Base-by-base conservation (phyloP, 768 basidiomycete species). In the Kwoniella pini region DNA sequence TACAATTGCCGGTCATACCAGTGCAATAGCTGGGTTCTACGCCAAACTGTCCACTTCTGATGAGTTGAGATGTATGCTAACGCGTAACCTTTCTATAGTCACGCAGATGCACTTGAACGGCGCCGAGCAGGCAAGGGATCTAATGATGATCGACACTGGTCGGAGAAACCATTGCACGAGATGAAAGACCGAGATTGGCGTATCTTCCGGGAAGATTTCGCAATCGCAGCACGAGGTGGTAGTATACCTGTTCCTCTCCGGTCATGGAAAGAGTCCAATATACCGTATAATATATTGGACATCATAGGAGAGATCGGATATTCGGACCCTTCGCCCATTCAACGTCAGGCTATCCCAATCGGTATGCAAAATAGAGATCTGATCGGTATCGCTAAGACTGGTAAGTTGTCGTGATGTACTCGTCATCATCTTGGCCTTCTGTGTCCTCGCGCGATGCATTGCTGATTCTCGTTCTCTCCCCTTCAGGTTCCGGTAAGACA, bases 151-250 rank as follows among this genome's bases (percentile, higher is more conserved):
- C 83, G 94, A 60, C 96, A 99, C 81, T 99, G 96, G 96, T 88
- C 91, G 0, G 94, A 98, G 15, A 99, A 99, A 78, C 85, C 87
- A 1, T 81, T 98, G 40, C 77, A 83, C 2, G 93, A 97, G 80
- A 97, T 99, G 88, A 91, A 89, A 75, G 96, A 98, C 72, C 83
- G 96, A 48, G 96, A 99, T 77, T 99, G 96, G 96, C 86, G 96
- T 70, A 99, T 99, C 76, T 98, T 99, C 82, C 82, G 94, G 63
- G 96, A 98, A 79, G 96, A 99, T 79, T 99, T 95, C 81, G 94
- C 88, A 72, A 99, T 99, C 60, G 86, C 91, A 59, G 88, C 94
- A 0, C 81, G 94, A 79, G 95, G 94, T 88, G 96, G 96, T 48
- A 83, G 85, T 60, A 97, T 98, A 56, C 95, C 96, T 12, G 87